Evolutionary conservation across 108 stramenopile species (phyloP).

Genomic region (Cyclostephanos tholiformis): DNA sequence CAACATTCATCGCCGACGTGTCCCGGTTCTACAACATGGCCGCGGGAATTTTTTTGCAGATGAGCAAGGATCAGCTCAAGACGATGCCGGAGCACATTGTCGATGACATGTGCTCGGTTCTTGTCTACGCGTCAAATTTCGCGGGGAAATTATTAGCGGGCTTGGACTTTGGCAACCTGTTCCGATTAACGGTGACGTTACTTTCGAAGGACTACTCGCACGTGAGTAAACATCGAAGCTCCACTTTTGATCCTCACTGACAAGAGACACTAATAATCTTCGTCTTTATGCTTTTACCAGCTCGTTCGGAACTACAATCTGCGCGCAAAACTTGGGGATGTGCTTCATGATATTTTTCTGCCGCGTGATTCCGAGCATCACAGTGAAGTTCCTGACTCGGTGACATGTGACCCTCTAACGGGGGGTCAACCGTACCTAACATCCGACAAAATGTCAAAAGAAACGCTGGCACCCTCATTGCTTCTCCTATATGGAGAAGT

Average conservation of each 20-base stretch:
- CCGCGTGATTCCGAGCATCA: conserved; percentile 59
- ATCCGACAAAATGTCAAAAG: conserved; percentile 78
- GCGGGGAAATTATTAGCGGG: conserved; percentile 64
- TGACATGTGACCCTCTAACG: conserved; percentile 63
- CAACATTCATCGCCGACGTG: conserved; percentile 68
- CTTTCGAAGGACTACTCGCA: conserved; percentile 69
- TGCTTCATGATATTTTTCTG: conserved; percentile 87
- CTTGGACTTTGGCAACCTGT: conserved; percentile 65
- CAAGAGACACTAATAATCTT: background rate
- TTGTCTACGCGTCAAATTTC: conserved; percentile 65
- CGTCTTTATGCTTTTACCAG: conserved; percentile 21
- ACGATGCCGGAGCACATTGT: conserved; percentile 87
- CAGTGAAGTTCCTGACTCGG: conserved; percentile 64
- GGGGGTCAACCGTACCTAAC: conserved; percentile 79
- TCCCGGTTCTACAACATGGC: conserved; percentile 70
- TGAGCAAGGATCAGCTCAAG: conserved; percentile 57
- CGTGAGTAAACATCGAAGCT: conserved; percentile 38
- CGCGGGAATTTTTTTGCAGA: conserved; percentile 59
- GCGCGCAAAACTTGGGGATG: conserved; percentile 93
- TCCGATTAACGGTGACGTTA: conserved; percentile 72
- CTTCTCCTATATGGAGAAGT: conserved; percentile 97
- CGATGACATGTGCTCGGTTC: conserved; percentile 71
- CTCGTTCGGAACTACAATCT: conserved; percentile 91
- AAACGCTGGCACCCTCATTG: conserved; percentile 92
- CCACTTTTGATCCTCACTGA: conserved; percentile 1